Conservation (phyloP, 441 rosid species). For the Croton laevigatus region DNA sequence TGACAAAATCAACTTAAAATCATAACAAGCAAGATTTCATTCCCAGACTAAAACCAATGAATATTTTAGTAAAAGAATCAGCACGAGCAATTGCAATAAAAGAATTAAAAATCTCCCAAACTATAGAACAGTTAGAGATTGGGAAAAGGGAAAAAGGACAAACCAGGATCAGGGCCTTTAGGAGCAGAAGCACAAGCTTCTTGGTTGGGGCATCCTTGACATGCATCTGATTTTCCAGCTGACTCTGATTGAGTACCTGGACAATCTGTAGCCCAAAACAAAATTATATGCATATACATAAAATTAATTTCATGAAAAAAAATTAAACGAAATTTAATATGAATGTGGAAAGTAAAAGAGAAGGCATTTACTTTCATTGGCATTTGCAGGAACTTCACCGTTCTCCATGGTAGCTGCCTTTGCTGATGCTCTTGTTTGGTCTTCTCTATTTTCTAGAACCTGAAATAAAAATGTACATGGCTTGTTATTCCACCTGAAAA, state of each 20-base stretch:
- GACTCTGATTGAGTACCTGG: slow-evolving; percentile 71
- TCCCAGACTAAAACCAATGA: background rate
- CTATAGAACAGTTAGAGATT: background rate
- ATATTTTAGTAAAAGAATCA: background rate
- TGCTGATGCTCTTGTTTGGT: background rate
- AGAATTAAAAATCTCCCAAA: background rate
- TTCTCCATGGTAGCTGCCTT: slow-evolving; percentile 50
- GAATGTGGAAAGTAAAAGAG: background rate
- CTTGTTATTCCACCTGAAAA: background rate
- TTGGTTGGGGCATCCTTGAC: slow-evolving; percentile 91
- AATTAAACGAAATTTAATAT: background rate
- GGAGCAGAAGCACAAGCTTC: slow-evolving; percentile 92
- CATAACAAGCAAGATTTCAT: background rate
- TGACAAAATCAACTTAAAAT: background rate
- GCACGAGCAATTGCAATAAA: background rate
- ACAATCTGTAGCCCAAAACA: slow-evolving; percentile 45
- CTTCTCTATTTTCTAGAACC: background rate
- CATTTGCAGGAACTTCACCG: slow-evolving; percentile 78
- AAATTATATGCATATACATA: too few relatives aligned
- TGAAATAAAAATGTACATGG: background rate
- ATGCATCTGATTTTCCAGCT: slow-evolving; percentile 74
- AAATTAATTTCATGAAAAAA: background rate
- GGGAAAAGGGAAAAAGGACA: background rate
- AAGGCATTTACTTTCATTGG: slow-evolving; percentile 60
- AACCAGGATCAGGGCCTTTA: slow-evolving; percentile 97